Base-by-base conservation (phyloP, 1,284 basidiomycete species). In the Gymnopus androsaceus region DNA sequence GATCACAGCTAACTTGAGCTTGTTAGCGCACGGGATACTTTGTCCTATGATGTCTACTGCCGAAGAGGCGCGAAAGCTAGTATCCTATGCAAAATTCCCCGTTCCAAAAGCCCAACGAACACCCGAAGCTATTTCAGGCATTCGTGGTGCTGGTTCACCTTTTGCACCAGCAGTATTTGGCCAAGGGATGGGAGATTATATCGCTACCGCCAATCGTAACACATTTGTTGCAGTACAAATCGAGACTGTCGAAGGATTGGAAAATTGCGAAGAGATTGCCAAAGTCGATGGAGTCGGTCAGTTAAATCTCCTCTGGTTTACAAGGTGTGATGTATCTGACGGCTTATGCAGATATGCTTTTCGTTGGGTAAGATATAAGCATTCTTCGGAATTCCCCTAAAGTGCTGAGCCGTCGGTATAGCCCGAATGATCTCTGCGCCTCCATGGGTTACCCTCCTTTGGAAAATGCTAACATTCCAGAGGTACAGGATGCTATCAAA, bases 161-260 rank as follows among this genome's bases (percentile, higher is more conserved):
- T 67, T 69, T 51, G 67, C 67, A 8, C 67, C 67, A 34, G 62
- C 65, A 33, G 67, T 59, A 21, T 68, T 69, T 30, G 49, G 58
- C 17, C 62, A 63, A 31, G 47, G 44, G 11, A 59, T 55, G 48
- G 59, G 38, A 14, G 60, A 64, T 19, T 63, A 64, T 37, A 60
- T 61, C 11, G 60, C 58, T n/a, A 63, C 58, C 14, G 62, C 62
- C 31, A 61, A 61, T 48, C 50, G 48, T 15, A 61, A 57, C 42
- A 58, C 49, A 14, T 56, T 60, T 38, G 52, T 63, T 30, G 58
- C 58, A 27, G 62, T 61, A 9, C 58, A 61, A 28, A 63, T 63
- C 53, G 60, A 60, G 36, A 56, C 58, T 4, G 48, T 54, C 1
- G 54, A 59, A 38, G 58, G 60, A 23, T 46, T 61, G n/a, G 48